Evolutionary conservation across 2,329 filamentous ascomycete species (phyloP).

Genomic region (Mycosphaerella sp.): DNA sequence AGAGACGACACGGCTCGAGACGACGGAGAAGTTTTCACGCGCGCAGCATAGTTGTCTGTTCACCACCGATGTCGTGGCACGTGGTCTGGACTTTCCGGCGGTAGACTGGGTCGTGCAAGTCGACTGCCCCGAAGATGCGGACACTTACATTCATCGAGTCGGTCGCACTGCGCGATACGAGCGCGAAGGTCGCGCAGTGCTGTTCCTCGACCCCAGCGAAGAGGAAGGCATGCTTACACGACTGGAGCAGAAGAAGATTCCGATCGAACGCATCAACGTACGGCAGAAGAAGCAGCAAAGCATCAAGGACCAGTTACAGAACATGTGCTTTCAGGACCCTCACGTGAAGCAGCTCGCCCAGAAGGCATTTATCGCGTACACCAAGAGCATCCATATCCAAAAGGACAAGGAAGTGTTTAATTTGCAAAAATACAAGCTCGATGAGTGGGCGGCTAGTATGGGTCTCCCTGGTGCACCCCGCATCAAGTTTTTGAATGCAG

Average conservation of each 20-base stretch:
- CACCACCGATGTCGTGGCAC: conserved; percentile 88
- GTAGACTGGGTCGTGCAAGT: conserved; percentile 99
- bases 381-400: conserved; percentile 76
- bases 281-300: conserved; percentile 82
- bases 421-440: conserved; percentile 72
- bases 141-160: conserved; percentile 96
- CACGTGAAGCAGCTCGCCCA: conserved; percentile 92
- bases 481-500: conserved; percentile 88
- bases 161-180: conserved; percentile 93
- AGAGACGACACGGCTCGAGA: conserved; percentile 78
- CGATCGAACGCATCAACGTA: conserved; percentile 78
- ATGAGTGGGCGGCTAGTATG: conserved; percentile 76
- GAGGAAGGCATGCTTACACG: conserved; percentile 84
- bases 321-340: conserved; percentile 91
- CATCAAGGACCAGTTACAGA: conserved; percentile 78
- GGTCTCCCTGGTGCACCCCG: conserved; percentile 86
- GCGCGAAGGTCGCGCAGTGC: conserved; percentile 74
- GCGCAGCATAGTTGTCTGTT: conserved; percentile 84
- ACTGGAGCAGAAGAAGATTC: conserved; percentile 82
- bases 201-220: conserved; percentile 89
- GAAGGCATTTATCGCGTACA: conserved; percentile 91
- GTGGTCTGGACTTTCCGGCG: conserved; percentile 90
- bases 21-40: conserved; percentile 73
- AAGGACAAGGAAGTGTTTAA: conserved; percentile 90
- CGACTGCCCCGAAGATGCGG: conserved; percentile 93